Conservation (phyloP, 2,329 filamentous ascomycete species). For the Fusarium lateritium region DNA sequence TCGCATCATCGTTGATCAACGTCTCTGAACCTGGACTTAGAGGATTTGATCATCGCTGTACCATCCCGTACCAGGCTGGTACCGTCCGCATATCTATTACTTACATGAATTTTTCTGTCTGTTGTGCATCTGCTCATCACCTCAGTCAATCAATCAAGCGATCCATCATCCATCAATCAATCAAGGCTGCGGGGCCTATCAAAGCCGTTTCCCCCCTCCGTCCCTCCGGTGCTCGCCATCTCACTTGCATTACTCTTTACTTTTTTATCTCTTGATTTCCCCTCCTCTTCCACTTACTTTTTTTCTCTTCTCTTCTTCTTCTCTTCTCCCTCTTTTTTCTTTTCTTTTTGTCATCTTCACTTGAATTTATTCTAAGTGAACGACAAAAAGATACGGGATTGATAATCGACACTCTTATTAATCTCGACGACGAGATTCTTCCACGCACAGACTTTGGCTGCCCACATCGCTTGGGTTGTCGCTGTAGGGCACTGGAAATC, state of each 20-base stretch:
- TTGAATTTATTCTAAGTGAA: conserved; percentile 41
- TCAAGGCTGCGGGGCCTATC: conserved; percentile 28
- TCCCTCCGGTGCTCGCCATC: conserved; percentile 31
- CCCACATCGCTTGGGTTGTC: conserved; percentile 32
- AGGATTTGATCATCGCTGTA: conserved; percentile 32
- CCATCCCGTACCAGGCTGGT: conserved; percentile 33
- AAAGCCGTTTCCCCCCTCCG: conserved; percentile 30
- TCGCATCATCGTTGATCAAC: conserved; percentile 28
- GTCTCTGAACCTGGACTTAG: conserved; percentile 9
- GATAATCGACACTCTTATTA: conserved; percentile 15
- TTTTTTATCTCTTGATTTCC: conserved; percentile 14
- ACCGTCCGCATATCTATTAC: conserved; percentile 15
- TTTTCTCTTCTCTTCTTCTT: conserved; percentile 8
- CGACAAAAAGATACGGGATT: conserved; percentile 31
- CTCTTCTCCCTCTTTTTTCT: not conserved
- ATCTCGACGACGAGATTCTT: conserved; percentile 31
- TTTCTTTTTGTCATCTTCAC: conserved; percentile 38
- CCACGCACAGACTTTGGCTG: conserved; percentile 12
- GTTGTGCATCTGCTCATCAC: conserved; percentile 26
- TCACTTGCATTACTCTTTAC: conserved; percentile 36
- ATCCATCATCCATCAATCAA: conserved; percentile 9
- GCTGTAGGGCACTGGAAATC: conserved; percentile 24
- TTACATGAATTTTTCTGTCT: conserved; percentile 21
- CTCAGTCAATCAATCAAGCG: not conserved
- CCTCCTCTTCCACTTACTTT: conserved; percentile 15